Evolutionary conservation across 371 early-diverging fungal species (phyloP), one percentile per base, ranked within the genome.

Genomic region (Rhizopus stolonifer): DNA sequence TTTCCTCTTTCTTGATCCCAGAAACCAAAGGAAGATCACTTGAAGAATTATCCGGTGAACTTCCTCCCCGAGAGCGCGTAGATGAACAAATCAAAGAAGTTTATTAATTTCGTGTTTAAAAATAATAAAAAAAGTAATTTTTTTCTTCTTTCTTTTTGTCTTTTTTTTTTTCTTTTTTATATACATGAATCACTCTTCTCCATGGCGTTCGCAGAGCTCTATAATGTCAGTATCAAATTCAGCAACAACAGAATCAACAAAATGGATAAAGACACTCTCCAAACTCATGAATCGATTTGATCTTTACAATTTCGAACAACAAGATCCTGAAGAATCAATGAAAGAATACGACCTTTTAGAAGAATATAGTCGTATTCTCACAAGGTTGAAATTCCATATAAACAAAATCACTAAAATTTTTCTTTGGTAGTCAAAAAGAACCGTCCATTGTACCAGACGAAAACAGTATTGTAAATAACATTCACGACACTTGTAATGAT

Each of bases 391-490:
- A n/a, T 33, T n/a, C 8, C 17, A 7, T 36, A 15, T 29, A 19
- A 13, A 26, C 2, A 4, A 25, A n/a, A 4, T 31, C 25, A 26
- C 34, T 31, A 9, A 45, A 19, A 4, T 22, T 26, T 13, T 46
- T 45, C 36, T 24, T 26, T 43, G 40, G 9, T 29, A 65, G 65
- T 42, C 57, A 60, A 51, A 53, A 18, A 17, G 57, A 57, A 13
- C 82, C 90, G 1, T 65, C 89, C 0, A 69, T 80, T 17, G 61
- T 74, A 0, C 68, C 77, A 25, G 86, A 89, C 58, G 90, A 88
- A 52, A 57, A 72, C 13, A 66, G 78, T 32, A 58, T 90, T 11
- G 80, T 81, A 9, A 84, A 83, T 50, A 64, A 70, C 18, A 83
- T 91, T 63, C 86, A 88, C 44, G 83, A 86, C 61, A 81, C 84